Base-by-base conservation (phyloP, 495 filamentous ascomycete species). In the Penicillium atrosanguineum region DNA sequence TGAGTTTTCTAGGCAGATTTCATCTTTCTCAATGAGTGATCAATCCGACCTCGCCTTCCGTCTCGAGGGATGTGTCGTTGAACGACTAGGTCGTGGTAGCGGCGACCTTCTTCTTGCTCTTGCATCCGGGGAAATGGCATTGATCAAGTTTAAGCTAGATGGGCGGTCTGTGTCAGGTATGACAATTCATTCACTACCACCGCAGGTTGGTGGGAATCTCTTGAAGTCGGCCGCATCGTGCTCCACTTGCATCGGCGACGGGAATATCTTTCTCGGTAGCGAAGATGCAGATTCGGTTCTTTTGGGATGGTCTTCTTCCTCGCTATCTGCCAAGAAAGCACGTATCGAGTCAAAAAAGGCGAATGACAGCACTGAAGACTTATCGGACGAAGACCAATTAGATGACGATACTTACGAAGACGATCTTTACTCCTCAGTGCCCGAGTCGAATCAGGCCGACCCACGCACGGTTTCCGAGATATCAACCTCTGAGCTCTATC, bases 161-260 rank as follows among this genome's bases (percentile, higher is more conserved):
- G 94, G 94, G n/a, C 81, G 93, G 41, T 94, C 90, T 8, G 90
- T 99, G 21, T 95, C 91, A 36, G 91, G 91, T 6, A 75, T 97
- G 28, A 81, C 79, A 6, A 67, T 98, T 43, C 82, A 81, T 44
- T 69, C 81, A 15, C 68, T 96, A 31, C 66, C 77, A 15, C 57
- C 70, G 41, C 81, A 87, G 38, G 63, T 79, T 1, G 87, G 87
- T 19, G 86, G 84, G 3, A 57, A 69, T 43, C 52, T 89, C 12
- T 68, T 95, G 52, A 78, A 78, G 23, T 81, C 82, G 29, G 73
- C 79, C 25, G 82, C 86, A n/a, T 86, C 88, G 4, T 89, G 86
- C 41, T 78, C 88, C 1, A 79, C 83, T 28, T 77, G 78, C 28
- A 65, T 97, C 12, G 84, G 84, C 1, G 78, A 81, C 48, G 84